These are phyloP conservation scores for Wickerhamiella lipophila DNA, from an alignment of 805 yeast species.

Conservation along the genomic window DNA sequence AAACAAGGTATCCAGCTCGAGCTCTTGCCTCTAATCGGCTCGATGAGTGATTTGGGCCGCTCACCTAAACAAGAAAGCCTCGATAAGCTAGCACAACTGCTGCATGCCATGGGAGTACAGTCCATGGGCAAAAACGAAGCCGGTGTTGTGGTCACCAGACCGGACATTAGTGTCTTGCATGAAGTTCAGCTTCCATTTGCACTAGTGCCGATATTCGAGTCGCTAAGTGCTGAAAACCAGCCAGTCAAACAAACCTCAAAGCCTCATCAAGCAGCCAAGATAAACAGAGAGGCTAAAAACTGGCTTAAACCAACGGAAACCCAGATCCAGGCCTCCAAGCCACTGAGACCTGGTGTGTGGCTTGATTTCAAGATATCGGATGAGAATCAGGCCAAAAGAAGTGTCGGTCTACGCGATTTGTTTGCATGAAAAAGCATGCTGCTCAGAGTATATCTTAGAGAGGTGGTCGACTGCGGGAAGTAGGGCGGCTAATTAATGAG, in stretches of 20 bases:
- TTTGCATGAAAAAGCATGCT: neutral
- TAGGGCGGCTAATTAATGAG: too few relatives aligned
- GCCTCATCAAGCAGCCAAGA: neutral
- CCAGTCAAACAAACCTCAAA: neutral
- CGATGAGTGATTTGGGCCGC: neutral
- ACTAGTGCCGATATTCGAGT: neutral
- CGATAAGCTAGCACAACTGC: neutral
- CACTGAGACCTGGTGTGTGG: conserved; percentile 5
- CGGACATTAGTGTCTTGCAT: conserved; percentile 1
- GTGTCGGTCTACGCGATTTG: conserved; percentile 4
- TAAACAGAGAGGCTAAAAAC: neutral
- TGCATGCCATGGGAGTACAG: neutral
- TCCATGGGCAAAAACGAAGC: neutral
- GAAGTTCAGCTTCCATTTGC: neutral
- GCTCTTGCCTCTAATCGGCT: conserved; percentile 2
- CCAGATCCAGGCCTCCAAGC: neutral
- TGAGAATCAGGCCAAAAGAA: conserved; percentile 11
- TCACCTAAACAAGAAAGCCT: neutral
- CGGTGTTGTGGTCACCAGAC: neutral
- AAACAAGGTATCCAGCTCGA: neutral
- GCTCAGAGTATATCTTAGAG: too few relatives aligned
- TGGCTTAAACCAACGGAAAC: conserved; percentile 6
- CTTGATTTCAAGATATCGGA: conserved; percentile 10
- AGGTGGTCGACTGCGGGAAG: too few relatives aligned
- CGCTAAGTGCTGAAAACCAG: neutral